A percentile compares a stretch with the other conserved stretches of the same genome.
phyloP scores from a whole-genome alignment of 352 stramenopile species.

The Phytophthora crassamura region DNA sequence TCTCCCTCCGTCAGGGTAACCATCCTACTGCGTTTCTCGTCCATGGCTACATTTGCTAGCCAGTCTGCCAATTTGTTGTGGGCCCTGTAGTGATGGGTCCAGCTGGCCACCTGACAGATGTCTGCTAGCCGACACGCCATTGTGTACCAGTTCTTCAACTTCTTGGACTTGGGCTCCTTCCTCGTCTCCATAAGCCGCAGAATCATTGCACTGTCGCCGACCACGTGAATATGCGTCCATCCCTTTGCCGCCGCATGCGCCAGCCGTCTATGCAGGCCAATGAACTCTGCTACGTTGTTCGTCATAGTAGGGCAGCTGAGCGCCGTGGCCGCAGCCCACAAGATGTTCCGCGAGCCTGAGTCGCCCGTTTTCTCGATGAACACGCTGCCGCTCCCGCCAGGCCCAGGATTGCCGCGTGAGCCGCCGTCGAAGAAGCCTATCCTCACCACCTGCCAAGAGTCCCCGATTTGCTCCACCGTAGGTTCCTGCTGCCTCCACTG shows the following conservation, averaged over 20 bases:
- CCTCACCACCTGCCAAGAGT: background rate
- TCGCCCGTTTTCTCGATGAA: too few relatives aligned
- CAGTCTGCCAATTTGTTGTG: slow-evolving; percentile 7
- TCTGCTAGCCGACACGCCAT: background rate
- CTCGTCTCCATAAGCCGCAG: background rate
- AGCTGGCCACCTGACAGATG: background rate
- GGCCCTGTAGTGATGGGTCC: slow-evolving; percentile 1
- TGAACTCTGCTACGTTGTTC: slow-evolving; percentile 9
- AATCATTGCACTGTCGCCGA: slow-evolving; percentile 7
- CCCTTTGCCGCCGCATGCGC: background rate
- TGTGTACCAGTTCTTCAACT: background rate
- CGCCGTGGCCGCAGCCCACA: slow-evolving; percentile 4
- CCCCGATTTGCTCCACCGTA: too few relatives aligned
- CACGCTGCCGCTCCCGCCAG: too few relatives aligned
- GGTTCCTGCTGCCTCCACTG: too few relatives aligned
- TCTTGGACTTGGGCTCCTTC: background rate
- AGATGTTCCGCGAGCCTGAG: too few relatives aligned
- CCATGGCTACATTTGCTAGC: slow-evolving; percentile 5
- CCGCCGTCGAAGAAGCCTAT: slow-evolving; percentile 14
- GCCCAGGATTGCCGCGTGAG: slow-evolving; percentile 3
- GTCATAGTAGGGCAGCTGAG: background rate
- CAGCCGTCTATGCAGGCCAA: slow-evolving; percentile 4
- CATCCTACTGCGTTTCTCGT: too few relatives aligned
- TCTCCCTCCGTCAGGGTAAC: too few relatives aligned
- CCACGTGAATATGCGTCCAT: background rate